Evolutionary conservation across 2,329 filamentous ascomycete genomes (phyloP), one percentile per base, ranked within the genome.

Genomic region (Fusarium domesticum): DNA sequence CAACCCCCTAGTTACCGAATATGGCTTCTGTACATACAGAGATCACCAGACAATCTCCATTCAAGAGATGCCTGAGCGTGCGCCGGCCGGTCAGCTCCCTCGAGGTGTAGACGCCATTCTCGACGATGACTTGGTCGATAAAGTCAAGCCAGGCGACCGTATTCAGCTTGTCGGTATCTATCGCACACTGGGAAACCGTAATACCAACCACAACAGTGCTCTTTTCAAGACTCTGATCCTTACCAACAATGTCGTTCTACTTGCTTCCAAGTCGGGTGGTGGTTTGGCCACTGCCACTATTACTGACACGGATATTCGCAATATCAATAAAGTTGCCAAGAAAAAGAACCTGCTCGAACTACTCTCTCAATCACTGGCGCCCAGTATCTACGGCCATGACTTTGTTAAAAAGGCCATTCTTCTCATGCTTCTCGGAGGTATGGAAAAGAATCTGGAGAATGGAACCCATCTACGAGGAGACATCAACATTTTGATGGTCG

Each of bases 401-500:
- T 87, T 96, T 65, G 95, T 98, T 71, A 98, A 98, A 70, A 96
- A 95, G 69, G 93, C 93, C 1, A 95, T 98, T 54, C 71, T 98
- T 23, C 81, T 98, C 37, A 95, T 97, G 88, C 78, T 98, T 19
- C 75, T 98, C 12, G 88, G 93, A 61, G 93, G 93, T 46, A 90
- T 95, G 78, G 93, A 98, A 74, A 98, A 98, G 77, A 98, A 98
- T 61, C 70, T 98, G 44, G 93, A 97, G 52, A 98, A 98, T 59
- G 93, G 93, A 46, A 97, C 93, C 1, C 93, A 98, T 79, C 72
- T 98, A 65, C 86, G 93, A 78, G 93, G 93, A 73, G 93, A 98
- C 63, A 97, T 98, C 71, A 98, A 98, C 66, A 96, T 98, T 56
- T 77, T 98, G 39, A 97, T 98, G 93, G 92, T 98, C 34, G 93